These are phyloP conservation scores for Lolium perenne DNA, from an alignment of 176 grass and related monocot genomes.

Conservation along the genomic window DNA sequence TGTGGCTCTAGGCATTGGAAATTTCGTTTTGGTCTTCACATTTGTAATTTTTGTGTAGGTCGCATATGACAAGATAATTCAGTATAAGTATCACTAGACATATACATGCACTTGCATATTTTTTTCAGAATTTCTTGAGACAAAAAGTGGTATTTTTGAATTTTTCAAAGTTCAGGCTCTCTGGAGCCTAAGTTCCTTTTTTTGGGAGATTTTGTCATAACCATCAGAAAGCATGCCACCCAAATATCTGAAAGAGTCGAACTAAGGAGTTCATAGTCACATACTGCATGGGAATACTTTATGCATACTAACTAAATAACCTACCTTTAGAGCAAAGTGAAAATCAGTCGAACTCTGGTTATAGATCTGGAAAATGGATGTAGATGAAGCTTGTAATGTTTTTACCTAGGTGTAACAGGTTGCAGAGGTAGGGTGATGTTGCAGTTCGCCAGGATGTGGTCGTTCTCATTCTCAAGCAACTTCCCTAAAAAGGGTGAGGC, in stretches of 20 bases:
- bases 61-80: too few species aligned
- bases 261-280: neutral
- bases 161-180: too few species aligned
- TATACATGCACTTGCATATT: too few species aligned
- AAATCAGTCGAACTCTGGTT: neutral
- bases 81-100: too few species aligned
- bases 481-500: neutral
- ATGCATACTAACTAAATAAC: neutral
- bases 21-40: too few species aligned
- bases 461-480: neutral
- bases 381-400: neutral
- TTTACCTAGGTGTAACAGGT: neutral
- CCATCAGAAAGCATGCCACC: neutral
- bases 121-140: too few species aligned
- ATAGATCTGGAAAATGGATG: neutral
- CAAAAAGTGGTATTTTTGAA: too few species aligned
- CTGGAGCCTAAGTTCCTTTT: too few species aligned
- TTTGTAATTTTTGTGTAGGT: too few species aligned
- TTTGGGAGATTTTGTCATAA: neutral
- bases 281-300: neutral
- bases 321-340: neutral
- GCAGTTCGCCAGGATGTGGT: neutral
- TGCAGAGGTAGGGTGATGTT: neutral
- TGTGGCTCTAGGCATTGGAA: too few species aligned
- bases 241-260: too few species aligned